phyloP scores from a whole-genome alignment of 1,284 basidiomycete genomes.

The Cryptococcus wingfieldii region DNA sequence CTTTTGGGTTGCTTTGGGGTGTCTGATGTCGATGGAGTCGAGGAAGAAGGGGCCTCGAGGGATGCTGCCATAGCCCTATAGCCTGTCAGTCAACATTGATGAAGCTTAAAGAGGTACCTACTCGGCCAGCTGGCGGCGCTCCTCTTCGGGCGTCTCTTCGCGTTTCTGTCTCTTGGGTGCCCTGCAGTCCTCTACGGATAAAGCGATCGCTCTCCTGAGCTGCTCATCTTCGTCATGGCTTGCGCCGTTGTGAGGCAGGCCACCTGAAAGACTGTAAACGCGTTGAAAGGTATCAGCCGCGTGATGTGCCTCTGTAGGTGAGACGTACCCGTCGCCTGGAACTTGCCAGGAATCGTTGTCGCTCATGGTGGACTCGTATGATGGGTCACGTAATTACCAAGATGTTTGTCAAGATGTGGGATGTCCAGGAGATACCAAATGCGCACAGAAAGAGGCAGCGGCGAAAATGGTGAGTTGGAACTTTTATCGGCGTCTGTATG shows the following conservation, averaged over 20 bases:
- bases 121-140: slow-evolving; percentile 36
- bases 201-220: slow-evolving; percentile 19
- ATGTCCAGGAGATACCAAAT: too few species aligned
- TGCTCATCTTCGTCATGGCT: slow-evolving; percentile 37
- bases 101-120: slow-evolving; percentile 13
- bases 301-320: neutral
- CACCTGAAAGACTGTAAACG: slow-evolving; percentile 8
- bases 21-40: neutral
- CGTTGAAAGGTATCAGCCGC: neutral
- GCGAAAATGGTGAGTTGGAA: too few species aligned
- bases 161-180: slow-evolving; percentile 26
- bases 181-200: slow-evolving; percentile 25
- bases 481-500: too few species aligned
- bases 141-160: slow-evolving; percentile 40
- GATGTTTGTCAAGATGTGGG: too few species aligned
- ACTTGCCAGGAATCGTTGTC: neutral
- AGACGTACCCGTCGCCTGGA: neutral
- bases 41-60: slow-evolving; percentile 8
- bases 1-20: neutral
- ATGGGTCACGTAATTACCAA: too few species aligned
- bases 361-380: too few species aligned
- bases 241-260: slow-evolving; percentile 1
- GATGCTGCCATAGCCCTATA: slow-evolving; percentile 36
- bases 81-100: neutral
- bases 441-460: too few species aligned